Base-by-base conservation (phyloP, 257 asterid genomes). In the Nicotiana undulata region DNA sequence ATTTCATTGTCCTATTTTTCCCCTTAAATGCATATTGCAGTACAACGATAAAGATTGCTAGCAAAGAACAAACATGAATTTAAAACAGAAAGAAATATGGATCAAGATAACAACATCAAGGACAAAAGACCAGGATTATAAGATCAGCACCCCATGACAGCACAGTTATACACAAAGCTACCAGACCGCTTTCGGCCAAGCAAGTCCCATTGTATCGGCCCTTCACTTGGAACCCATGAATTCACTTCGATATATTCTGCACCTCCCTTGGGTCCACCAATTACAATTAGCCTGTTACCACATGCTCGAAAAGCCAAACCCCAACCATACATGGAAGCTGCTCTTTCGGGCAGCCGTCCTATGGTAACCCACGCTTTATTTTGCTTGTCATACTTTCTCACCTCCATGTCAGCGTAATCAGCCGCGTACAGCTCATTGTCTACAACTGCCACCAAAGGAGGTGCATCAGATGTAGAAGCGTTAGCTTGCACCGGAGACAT, bases 291-390 rank as follows among this genome's bases (percentile, higher is more conserved):
- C 59, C 8, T 80, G 24, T 90, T 86, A 3, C 93, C 91, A 11
- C 93, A 88, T 0, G 91, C 93, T 34, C 91, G 81, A 52, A 90
- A 90, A 1, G 91, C 93, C 75, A 90, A 84, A 11, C 91, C 93
- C 91, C 93, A 89, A 31, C 59, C 59, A 53, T 16, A 15, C 20
- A 53, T 53, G 59, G 59, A 53, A 53, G 59, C 59, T 53, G 59
- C 59, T 53, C 20, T 53, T 53, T 53, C 59, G 7, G 59, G 59
- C 20, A 53, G n/a, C n/a, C 59, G n/a, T n/a, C 63, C 24, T 6
- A 61, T 24, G 34, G 9, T 11, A 61, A 10, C 34, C 34, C 34
- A 13, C 6, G n/a, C 3, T 24, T 61, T 61, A 4, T 24, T 61
- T 61, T 61, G 9, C 34, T 61, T 61, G 18, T 24, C 18, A 4